These are phyloP conservation scores for Theileria equi DNA, from an alignment of 169 alveolate species.

Conservation along the genomic window DNA sequence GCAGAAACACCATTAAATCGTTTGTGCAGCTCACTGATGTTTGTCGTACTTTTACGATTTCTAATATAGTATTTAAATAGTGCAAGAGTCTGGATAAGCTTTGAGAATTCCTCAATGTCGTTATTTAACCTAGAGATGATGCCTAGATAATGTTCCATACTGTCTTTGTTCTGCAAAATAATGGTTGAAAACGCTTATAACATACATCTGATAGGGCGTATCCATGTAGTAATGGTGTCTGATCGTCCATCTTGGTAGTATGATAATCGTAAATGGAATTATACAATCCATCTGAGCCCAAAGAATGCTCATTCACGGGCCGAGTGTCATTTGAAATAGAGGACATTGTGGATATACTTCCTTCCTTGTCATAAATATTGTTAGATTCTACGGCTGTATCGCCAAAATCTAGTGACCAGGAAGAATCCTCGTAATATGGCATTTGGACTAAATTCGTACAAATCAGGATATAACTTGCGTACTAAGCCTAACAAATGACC, in stretches of 20 bases:
- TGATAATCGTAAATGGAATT: not conserved
- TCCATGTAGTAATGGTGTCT: not conserved
- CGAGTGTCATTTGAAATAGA: too few relatives aligned
- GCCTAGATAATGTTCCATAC: slow-evolving; percentile 29
- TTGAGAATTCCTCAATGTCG: slow-evolving; percentile 63
- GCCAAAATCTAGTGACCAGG: not conserved
- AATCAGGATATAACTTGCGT: not conserved
- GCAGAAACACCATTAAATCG: slow-evolving; percentile 49
- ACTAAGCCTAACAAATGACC: not conserved
- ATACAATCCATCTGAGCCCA: not conserved
- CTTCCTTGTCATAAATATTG: not conserved
- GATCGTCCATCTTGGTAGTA: not conserved
- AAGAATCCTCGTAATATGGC: not conserved
- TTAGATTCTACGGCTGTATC: not conserved
- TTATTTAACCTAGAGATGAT: slow-evolving; percentile 37
- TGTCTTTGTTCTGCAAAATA: too few relatives aligned
- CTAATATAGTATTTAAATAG: slow-evolving; percentile 58
- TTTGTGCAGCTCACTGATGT: slow-evolving; percentile 52
- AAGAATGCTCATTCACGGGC: too few relatives aligned
- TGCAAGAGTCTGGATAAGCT: slow-evolving; percentile 59
- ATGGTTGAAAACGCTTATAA: too few relatives aligned
- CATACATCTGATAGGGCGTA: not conserved
- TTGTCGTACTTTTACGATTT: slow-evolving; percentile 45
- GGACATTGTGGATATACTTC: too few relatives aligned
- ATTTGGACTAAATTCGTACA: not conserved